A percentile compares a stretch with the other conserved stretches of the same genome.
Evolutionary conservation across 2,329 filamentous ascomycete species (phyloP).

Genomic region (Claviceps africana): DNA sequence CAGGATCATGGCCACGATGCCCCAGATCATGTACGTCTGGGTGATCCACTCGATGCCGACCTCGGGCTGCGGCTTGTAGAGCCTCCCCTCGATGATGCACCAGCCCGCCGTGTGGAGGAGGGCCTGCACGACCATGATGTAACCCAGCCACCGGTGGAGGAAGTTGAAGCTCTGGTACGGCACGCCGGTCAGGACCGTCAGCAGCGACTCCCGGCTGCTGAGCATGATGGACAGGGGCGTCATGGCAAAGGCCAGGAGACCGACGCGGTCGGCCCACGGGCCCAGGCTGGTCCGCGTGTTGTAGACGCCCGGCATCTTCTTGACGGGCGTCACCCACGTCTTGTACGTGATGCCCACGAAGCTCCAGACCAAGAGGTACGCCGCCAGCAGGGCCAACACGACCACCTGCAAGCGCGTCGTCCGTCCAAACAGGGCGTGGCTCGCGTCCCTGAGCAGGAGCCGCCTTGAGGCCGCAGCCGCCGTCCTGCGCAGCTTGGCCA

Average conservation of each 20-base stretch:
- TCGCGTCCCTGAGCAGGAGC: constrained; percentile 47
- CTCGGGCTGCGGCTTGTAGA: constrained; percentile 59
- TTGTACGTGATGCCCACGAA: constrained; percentile 56
- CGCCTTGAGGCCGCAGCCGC: constrained; percentile 23
- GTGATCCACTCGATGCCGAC: constrained; percentile 42
- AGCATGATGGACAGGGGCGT: constrained; percentile 57
- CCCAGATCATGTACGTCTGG: constrained; percentile 60
- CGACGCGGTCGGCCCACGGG: constrained; percentile 54
- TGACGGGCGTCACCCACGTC: constrained; percentile 57
- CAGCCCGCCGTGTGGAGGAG: constrained; percentile 57
- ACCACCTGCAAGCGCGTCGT: constrained; percentile 55
- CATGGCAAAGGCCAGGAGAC: constrained; percentile 57
- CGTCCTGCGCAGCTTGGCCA: constrained; percentile 20
- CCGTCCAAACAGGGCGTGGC: constrained; percentile 46
- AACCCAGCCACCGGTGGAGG: constrained; percentile 61
- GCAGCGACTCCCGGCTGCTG: constrained; percentile 53
- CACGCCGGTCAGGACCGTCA: constrained; percentile 56
- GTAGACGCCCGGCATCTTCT: constrained; percentile 35
- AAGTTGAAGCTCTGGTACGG: constrained; percentile 70
- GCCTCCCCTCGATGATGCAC: constrained; percentile 48
- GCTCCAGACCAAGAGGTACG: constrained; percentile 53
- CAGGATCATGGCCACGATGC: constrained; percentile 52
- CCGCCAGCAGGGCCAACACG: constrained; percentile 41
- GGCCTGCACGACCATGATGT: constrained; percentile 56
- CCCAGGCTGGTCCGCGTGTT: constrained; percentile 54